Evolutionary conservation across 2,329 filamentous ascomycete species (phyloP).

Genomic region (Nannizzia gypsea): DNA sequence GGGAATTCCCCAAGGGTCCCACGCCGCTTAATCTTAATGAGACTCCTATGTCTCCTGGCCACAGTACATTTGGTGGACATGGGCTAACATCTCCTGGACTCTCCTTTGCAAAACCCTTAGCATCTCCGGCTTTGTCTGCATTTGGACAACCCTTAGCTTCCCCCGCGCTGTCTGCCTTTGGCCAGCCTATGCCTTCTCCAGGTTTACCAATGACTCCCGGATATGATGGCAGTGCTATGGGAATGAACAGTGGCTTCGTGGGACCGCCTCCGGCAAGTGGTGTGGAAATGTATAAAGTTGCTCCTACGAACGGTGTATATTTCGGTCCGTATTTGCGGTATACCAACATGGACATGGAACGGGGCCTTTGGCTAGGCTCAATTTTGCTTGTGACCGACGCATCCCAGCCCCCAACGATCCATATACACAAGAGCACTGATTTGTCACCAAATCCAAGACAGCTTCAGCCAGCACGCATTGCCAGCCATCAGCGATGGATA

Average conservation of each 20-base stretch:
- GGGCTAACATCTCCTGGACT: constrained; percentile 22
- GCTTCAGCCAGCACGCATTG: constrained; percentile 68
- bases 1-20: constrained; percentile 96
- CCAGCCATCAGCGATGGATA: constrained; percentile 81
- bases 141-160: constrained; percentile 55
- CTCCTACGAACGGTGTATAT: constrained; percentile 91
- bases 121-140: constrained; percentile 23
- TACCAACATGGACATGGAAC: constrained; percentile 92
- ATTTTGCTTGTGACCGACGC: constrained; percentile 88
- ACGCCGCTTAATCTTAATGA: constrained; percentile 77
- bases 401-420: constrained; percentile 86
- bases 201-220: constrained; percentile 71
- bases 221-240: constrained; percentile 77
- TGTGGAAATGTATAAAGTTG: constrained; percentile 86
- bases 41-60: constrained; percentile 69
- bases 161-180: constrained; percentile 51
- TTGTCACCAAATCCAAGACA: constrained; percentile 87
- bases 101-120: constrained; percentile 17
- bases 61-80: constrained; percentile 51
- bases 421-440: constrained; percentile 81
- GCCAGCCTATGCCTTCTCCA: constrained; percentile 62
- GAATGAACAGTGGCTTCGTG: constrained; percentile 71
- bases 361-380: constrained; percentile 80
- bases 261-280: constrained; percentile 81
- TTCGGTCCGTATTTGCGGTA: constrained; percentile 95